These are phyloP conservation scores for Filobasidium floriforme DNA, from an alignment of 768 basidiomycete species.

Conservation along the genomic window DNA sequence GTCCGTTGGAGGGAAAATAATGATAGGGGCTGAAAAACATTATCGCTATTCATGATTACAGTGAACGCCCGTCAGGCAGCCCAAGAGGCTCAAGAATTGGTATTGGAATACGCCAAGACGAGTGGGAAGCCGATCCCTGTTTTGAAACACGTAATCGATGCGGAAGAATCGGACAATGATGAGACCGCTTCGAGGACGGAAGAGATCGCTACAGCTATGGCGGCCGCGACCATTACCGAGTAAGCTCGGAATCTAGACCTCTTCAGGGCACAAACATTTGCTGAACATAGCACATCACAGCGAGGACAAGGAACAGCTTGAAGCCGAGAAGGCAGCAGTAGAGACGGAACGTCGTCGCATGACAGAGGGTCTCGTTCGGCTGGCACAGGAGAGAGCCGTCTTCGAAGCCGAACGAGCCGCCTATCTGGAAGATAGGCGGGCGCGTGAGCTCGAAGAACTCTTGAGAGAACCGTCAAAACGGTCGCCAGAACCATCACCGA, in stretches of 20 bases:
- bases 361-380: constrained; percentile 25
- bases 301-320: constrained; percentile 16
- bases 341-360: constrained; percentile 30
- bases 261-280: background rate
- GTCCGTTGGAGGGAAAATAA: background rate
- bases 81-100: constrained; percentile 1
- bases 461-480: constrained; percentile 24
- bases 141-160: constrained; percentile 5
- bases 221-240: constrained; percentile 9
- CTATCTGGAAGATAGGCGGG: constrained; percentile 31
- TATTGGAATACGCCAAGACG: background rate
- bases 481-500: background rate
- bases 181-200: constrained; percentile 14
- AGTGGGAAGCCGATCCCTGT: background rate
- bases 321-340: constrained; percentile 19
- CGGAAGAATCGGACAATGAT: constrained; percentile 15
- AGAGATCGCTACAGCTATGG: too few species aligned
- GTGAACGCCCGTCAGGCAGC: background rate
- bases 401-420: constrained; percentile 37
- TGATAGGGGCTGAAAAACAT: too few species aligned
- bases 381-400: constrained; percentile 30
- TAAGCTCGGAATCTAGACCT: background rate
- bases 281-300: background rate
- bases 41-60: too few species aligned
- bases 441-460: constrained; percentile 30